A percentile compares a stretch with the other conserved stretches of the same genome.
These are phyloP conservation scores for Xylaria sp. DNA, from an alignment of 2,329 filamentous ascomycete species.

Conservation along the genomic window DNA sequence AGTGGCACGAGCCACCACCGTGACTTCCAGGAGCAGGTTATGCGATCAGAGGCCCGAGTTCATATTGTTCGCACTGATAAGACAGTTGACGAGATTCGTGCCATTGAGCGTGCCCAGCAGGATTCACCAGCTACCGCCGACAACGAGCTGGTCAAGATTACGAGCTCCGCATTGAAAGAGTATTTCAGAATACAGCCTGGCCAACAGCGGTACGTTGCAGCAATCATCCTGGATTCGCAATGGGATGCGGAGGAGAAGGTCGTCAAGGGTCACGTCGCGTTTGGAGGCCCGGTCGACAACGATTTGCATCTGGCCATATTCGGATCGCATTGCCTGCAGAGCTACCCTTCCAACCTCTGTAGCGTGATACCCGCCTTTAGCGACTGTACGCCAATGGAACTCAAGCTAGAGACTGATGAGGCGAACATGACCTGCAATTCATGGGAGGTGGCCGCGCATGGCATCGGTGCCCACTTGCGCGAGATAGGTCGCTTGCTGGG, in stretches of 20 bases:
- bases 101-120: conserved; percentile 74
- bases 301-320: conserved; percentile 81
- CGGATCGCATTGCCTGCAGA: conserved; percentile 86
- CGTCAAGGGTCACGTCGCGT: conserved; percentile 74
- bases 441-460: conserved; percentile 93
- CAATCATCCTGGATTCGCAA: conserved; percentile 78
- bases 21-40: conserved; percentile 63
- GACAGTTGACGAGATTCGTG: conserved; percentile 77
- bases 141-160: conserved; percentile 70
- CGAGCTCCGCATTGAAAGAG: conserved; percentile 68
- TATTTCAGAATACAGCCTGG: conserved; percentile 70
- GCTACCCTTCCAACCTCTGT: conserved; percentile 82
- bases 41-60: conserved; percentile 86
- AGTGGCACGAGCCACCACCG: conserved; percentile 71
- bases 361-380: conserved; percentile 85
- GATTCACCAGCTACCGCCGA: conserved; percentile 63
- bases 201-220: conserved; percentile 84
- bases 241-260: conserved; percentile 71
- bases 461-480: conserved; percentile 88
- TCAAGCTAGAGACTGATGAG: conserved; percentile 73
- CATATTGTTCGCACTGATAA: conserved; percentile 79
- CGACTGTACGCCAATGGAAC: conserved; percentile 86
- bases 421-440: conserved; percentile 81
- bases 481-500: conserved; percentile 88
- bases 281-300: conserved; percentile 69